Percentiles rank a stretch among this genome's conserved stretches.
Evolutionary conservation across 1,284 basidiomycete genomes (phyloP).

Genomic region (Cerrena zonata): DNA sequence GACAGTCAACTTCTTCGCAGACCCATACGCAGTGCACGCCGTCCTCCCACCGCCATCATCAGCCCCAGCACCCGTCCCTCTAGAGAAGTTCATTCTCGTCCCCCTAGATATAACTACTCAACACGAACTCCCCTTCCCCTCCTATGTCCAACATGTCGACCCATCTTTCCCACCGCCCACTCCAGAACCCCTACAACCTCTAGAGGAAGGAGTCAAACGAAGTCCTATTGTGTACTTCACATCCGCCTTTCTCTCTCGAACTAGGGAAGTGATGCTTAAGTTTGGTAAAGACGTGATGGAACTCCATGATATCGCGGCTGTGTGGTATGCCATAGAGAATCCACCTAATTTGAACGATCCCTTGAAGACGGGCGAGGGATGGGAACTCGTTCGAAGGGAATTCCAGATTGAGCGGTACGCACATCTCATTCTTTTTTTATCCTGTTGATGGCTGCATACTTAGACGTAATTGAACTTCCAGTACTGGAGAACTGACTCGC

Average conservation of each 20-base stretch:
- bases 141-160: slow-evolving; percentile 54
- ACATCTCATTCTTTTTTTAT: no score
- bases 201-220: slow-evolving; percentile 37
- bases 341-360: slow-evolving; percentile 39
- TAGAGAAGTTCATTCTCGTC: slow-evolving; percentile 64
- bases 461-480: slow-evolving; percentile 15
- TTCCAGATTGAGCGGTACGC: slow-evolving; percentile 68
- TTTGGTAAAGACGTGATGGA: slow-evolving; percentile 81
- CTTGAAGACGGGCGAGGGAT: slow-evolving; percentile 37
- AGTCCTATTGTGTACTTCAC: slow-evolving; percentile 68
- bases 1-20: slow-evolving; percentile 88
- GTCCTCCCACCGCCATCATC: slow-evolving; percentile 41
- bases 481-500: slow-evolving; percentile 52
- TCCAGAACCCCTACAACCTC: neutral
- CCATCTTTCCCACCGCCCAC: slow-evolving; percentile 35
- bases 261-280: slow-evolving; percentile 64
- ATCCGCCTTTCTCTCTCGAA: slow-evolving; percentile 70
- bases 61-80: slow-evolving; percentile 40
- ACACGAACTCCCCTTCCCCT: slow-evolving; percentile 72
- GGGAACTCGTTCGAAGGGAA: slow-evolving; percentile 45
- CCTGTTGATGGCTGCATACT: no score
- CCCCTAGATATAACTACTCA: slow-evolving; percentile 78
- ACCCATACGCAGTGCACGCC: slow-evolving; percentile 79
- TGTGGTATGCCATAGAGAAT: slow-evolving; percentile 75
- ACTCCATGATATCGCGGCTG: slow-evolving; percentile 75